Evolutionary conservation across 169 alveolate species (phyloP).

Genomic region (Eimeria maxima): DNA sequence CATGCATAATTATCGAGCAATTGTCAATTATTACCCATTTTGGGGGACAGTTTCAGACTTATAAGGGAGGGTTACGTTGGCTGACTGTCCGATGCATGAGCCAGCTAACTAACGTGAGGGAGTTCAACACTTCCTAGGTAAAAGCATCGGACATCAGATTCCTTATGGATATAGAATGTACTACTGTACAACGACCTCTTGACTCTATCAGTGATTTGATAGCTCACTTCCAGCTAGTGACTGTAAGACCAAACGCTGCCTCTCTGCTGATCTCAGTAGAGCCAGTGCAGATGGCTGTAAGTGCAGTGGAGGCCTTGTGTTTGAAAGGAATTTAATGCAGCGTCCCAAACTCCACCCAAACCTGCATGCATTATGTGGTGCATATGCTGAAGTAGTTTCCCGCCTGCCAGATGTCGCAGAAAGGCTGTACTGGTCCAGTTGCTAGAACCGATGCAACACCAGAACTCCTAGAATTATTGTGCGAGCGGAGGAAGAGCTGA

Average conservation of each 20-base stretch:
- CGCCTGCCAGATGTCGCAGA: not conserved
- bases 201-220: not conserved
- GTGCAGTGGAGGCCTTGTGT: slow-evolving; percentile 62
- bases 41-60: too few species aligned
- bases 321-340: slow-evolving; percentile 55
- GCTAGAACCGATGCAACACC: not conserved
- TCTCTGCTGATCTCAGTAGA: slow-evolving; percentile 27
- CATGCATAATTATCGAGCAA: not conserved
- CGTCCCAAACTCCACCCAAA: slow-evolving; percentile 37
- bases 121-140: not conserved
- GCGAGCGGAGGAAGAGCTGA: not conserved
- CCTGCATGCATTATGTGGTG: slow-evolving; percentile 47
- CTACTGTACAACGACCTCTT: not conserved
- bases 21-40: too few species aligned
- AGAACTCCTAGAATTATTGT: not conserved
- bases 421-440: not conserved
- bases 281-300: not conserved
- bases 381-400: not conserved
- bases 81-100: not conserved
- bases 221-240: slow-evolving; percentile 57
- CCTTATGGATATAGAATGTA: not conserved
- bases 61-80: too few species aligned
- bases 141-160: too few species aligned
- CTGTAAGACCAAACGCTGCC: slow-evolving; percentile 42
- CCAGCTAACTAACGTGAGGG: not conserved